These are phyloP conservation scores for Cryptococcus jaspeensis DNA, from an alignment of 1,284 basidiomycete genomes.

Conservation along the genomic window DNA sequence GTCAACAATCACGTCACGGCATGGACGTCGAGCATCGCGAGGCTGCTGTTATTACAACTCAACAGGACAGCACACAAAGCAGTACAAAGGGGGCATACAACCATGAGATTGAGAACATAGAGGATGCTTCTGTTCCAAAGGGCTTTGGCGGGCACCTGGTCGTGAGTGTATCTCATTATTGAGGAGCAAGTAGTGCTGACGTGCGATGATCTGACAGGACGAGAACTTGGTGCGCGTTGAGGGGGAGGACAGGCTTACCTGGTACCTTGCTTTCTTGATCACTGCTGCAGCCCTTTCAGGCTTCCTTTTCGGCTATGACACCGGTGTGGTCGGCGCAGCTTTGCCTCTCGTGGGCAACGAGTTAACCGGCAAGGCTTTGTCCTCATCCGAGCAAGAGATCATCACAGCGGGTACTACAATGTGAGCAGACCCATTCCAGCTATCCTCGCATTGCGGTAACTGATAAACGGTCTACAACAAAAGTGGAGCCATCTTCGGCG, in stretches of 20 bases:
- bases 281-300: constrained; percentile 13
- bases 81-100: no score
- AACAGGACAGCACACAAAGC: no score
- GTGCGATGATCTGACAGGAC: constrained; percentile 13
- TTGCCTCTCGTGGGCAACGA: constrained; percentile 18
- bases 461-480: no score
- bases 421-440: no score
- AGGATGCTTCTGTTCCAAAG: not conserved
- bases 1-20: no score
- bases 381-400: constrained; percentile 19
- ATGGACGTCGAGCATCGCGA: no score
- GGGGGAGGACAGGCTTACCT: constrained; percentile 28
- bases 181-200: not conserved
- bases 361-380: constrained; percentile 11
- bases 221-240: constrained; percentile 27
- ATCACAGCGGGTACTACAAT: constrained; percentile 24
- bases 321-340: constrained; percentile 21
- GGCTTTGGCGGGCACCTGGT: not conserved
- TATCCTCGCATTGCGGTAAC: no score
- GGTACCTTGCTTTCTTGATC: constrained; percentile 41
- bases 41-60: no score
- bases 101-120: not conserved
- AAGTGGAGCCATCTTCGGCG: constrained; percentile 26
- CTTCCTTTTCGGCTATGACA: no score
- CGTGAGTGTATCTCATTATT: not conserved